phyloP scores from a whole-genome alignment of 805 yeast genomes.

The Wickerhamiella musiphila region DNA sequence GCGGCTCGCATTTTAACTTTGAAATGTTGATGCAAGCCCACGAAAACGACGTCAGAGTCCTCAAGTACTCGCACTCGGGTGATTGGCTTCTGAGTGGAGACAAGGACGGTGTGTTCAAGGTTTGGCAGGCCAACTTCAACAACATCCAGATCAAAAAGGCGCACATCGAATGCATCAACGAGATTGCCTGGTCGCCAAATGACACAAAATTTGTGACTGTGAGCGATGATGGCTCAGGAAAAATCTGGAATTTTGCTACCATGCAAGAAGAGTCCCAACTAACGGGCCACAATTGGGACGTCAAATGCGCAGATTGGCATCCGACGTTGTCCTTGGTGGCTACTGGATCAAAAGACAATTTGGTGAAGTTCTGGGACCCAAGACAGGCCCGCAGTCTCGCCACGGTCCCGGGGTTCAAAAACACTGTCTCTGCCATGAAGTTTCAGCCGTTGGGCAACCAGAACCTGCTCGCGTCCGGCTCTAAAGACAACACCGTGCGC shows the following conservation, averaged over 20 bases:
- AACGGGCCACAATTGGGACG: slow-evolving; percentile 97
- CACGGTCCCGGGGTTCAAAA: slow-evolving; percentile 82
- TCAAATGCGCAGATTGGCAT: slow-evolving; percentile 95
- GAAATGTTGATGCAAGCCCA: slow-evolving; percentile 99
- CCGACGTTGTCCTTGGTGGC: slow-evolving; percentile 71
- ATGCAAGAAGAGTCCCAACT: slow-evolving; percentile 72
- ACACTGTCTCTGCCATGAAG: slow-evolving; percentile 70
- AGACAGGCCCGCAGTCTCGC: slow-evolving; percentile 48
- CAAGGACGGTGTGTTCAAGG: slow-evolving; percentile 77
- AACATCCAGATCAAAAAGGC: slow-evolving; percentile 66
- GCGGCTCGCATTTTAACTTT: slow-evolving; percentile 84
- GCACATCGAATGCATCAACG: slow-evolving; percentile 71
- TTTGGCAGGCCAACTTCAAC: slow-evolving; percentile 96
- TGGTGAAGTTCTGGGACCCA: slow-evolving; percentile 93
- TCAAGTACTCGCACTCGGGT: slow-evolving; percentile 72
- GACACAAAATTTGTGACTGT: slow-evolving; percentile 87
- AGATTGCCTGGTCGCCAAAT: slow-evolving; percentile 74
- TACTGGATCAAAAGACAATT: slow-evolving; percentile 88
- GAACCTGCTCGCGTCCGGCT: slow-evolving; percentile 62
- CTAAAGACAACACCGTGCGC: slow-evolving; percentile 76
- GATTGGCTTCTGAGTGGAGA: slow-evolving; percentile 94
- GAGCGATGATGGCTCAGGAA: slow-evolving; percentile 78
- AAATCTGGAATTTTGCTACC: slow-evolving; percentile 79
- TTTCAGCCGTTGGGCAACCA: slow-evolving; percentile 73
- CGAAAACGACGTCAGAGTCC: slow-evolving; percentile 68